Evolutionary conservation across 495 filamentous ascomycete species (phyloP).

Genomic region (Aspergillus conjunctus): DNA sequence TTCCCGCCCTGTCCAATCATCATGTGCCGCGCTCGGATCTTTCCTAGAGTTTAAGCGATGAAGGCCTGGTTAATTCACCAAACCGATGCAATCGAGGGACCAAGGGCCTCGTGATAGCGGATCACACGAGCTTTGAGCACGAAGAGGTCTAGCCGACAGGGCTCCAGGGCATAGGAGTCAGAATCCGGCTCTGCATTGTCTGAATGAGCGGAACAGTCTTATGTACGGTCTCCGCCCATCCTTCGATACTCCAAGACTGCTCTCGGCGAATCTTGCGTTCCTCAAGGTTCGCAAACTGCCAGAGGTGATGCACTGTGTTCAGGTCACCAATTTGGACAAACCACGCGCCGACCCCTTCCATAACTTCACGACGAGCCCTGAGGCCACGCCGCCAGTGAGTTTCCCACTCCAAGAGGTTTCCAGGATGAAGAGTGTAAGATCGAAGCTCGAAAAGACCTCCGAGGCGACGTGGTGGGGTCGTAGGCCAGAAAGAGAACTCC

Average conservation of each 20-base stretch:
- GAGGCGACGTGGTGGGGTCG: slow-evolving; percentile 82
- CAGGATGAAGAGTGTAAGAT: slow-evolving; percentile 94
- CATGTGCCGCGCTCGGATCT: slow-evolving; percentile 6
- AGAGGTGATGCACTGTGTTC: slow-evolving; percentile 97
- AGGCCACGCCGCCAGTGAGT: slow-evolving; percentile 95
- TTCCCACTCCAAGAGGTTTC: slow-evolving; percentile 97
- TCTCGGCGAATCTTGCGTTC: slow-evolving; percentile 89
- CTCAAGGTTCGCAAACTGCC: slow-evolving; percentile 97
- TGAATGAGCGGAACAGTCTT: slow-evolving; percentile 98
- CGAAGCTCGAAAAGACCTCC: slow-evolving; percentile 96
- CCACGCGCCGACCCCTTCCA: slow-evolving; percentile 99
- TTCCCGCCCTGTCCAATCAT: slow-evolving; percentile 5
- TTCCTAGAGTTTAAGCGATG: neutral
- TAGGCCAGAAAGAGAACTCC: slow-evolving; percentile 99
- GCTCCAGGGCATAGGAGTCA: slow-evolving; percentile 95
- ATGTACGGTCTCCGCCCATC: slow-evolving; percentile 97
- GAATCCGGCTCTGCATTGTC: slow-evolving; percentile 89
- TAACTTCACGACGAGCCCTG: slow-evolving; percentile 86
- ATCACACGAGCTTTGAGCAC: neutral
- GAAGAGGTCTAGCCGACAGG: slow-evolving; percentile 67
- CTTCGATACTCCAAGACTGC: slow-evolving; percentile 92
- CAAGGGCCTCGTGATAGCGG: slow-evolving; percentile 9
- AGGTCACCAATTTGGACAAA: slow-evolving; percentile 97
- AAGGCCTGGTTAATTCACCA: neutral
- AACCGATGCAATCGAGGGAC: neutral